Conservation (phyloP, 768 basidiomycete genomes). For the Boletus coccyginus region DNA sequence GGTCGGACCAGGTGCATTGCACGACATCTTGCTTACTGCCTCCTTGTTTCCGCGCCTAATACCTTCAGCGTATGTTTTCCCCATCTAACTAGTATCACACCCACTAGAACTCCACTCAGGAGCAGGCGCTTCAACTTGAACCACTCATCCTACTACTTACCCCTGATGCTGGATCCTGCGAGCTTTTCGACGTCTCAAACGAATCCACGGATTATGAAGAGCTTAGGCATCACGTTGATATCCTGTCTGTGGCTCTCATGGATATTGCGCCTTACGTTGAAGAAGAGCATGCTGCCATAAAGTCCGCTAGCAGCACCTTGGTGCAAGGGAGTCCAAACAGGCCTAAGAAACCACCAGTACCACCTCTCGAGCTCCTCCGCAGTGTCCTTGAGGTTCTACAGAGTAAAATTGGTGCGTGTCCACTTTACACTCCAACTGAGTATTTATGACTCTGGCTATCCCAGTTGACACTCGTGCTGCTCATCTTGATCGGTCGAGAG, state of each 20-base stretch:
- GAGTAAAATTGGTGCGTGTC: constrained; percentile 56
- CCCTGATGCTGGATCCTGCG: constrained; percentile 37
- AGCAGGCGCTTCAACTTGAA: constrained; percentile 48
- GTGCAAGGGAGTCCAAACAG: constrained; percentile 27
- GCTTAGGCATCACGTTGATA: constrained; percentile 50
- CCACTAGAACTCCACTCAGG: constrained; percentile 30
- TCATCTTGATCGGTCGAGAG: constrained; percentile 71
- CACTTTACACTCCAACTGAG: neutral
- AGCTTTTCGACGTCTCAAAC: constrained; percentile 52
- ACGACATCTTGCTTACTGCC: constrained; percentile 51
- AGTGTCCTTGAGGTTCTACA: constrained; percentile 51
- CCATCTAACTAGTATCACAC: neutral
- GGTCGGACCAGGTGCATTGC: constrained; percentile 53
- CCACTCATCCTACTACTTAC: constrained; percentile 51
- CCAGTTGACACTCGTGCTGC: constrained; percentile 72
- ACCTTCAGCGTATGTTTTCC: constrained; percentile 13
- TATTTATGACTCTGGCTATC: neutral
- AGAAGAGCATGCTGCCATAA: constrained; percentile 37
- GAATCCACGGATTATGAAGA: constrained; percentile 60
- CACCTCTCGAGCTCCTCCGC: constrained; percentile 49
- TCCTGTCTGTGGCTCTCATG: constrained; percentile 58
- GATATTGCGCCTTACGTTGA: constrained; percentile 56
- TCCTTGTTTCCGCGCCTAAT: constrained; percentile 7
- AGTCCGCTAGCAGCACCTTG: constrained; percentile 6
- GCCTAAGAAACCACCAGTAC: constrained; percentile 31